These are phyloP conservation scores for Xylariomycetidae sp. DNA, from an alignment of 2,329 filamentous ascomycete genomes.

Conservation along the genomic window DNA sequence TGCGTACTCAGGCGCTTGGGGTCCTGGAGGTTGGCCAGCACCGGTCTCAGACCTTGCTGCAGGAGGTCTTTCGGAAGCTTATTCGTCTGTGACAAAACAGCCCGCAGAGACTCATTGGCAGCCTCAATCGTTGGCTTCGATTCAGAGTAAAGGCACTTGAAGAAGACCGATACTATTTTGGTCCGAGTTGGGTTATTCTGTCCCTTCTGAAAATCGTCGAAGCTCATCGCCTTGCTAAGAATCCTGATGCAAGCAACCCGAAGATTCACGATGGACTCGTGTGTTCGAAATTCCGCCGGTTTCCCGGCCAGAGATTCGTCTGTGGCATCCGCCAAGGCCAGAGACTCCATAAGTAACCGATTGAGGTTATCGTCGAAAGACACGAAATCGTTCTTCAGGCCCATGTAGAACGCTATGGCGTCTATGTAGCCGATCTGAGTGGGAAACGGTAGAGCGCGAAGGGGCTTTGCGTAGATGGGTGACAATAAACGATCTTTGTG, in stretches of 20 bases:
- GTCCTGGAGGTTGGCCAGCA: slow-evolving; percentile 94
- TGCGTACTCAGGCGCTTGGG: slow-evolving; percentile 83
- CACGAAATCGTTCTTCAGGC: slow-evolving; percentile 81
- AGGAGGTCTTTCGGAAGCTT: slow-evolving; percentile 93
- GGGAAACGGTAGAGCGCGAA: slow-evolving; percentile 86
- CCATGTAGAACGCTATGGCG: slow-evolving; percentile 91
- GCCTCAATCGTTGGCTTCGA: slow-evolving; percentile 89
- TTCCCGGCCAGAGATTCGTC: slow-evolving; percentile 92
- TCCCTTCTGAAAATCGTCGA: slow-evolving; percentile 81
- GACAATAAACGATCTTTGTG: slow-evolving; percentile 85
- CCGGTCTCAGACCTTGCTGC: slow-evolving; percentile 87
- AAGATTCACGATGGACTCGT: slow-evolving; percentile 85
- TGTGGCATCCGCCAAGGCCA: slow-evolving; percentile 89
- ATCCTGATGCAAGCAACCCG: slow-evolving; percentile 91
- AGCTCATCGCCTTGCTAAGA: slow-evolving; percentile 85
- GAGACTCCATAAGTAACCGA: slow-evolving; percentile 83
- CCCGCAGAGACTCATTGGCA: slow-evolving; percentile 83
- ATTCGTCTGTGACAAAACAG: slow-evolving; percentile 79
- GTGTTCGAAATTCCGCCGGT: slow-evolving; percentile 88
- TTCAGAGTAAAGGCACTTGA: slow-evolving; percentile 93
- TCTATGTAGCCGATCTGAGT: slow-evolving; percentile 98
- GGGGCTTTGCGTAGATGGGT: slow-evolving; percentile 90
- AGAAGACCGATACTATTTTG: slow-evolving; percentile 89
- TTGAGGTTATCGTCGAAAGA: slow-evolving; percentile 89
- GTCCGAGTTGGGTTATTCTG: slow-evolving; percentile 59